These are phyloP conservation scores for Scorias spongiosa DNA, from an alignment of 2,329 filamentous ascomycete genomes.

Conservation along the genomic window DNA sequence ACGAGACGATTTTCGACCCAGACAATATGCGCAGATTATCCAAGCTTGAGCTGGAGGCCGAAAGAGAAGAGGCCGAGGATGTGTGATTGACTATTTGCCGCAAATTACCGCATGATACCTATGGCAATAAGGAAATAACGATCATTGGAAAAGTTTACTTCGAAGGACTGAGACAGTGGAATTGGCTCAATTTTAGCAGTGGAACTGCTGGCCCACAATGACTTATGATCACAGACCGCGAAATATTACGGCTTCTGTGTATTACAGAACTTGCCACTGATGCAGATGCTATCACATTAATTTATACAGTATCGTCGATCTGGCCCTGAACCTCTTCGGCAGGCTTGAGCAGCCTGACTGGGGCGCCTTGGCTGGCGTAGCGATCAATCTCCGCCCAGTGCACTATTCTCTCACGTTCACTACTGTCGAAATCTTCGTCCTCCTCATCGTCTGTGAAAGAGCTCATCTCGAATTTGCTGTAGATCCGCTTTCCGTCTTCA, in stretches of 20 bases:
- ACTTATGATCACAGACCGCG: no score
- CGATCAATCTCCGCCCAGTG: neutral
- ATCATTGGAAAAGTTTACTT: no score
- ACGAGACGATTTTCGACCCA: slow-evolving; percentile 62
- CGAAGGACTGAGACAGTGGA: no score
- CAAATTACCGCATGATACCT: no score
- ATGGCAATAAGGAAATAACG: no score
- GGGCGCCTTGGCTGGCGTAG: neutral
- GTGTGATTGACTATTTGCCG: neutral
- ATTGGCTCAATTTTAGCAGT: no score
- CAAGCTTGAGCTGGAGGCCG: slow-evolving; percentile 62
- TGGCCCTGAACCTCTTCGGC: no score
- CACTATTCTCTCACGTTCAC: neutral
- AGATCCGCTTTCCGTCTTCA: slow-evolving; percentile 56
- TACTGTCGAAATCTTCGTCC: slow-evolving; percentile 14
- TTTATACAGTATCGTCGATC: no score
- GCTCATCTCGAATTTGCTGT: slow-evolving; percentile 62
- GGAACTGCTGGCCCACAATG: no score
- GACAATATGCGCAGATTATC: slow-evolving; percentile 58
- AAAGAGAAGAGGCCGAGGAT: slow-evolving; percentile 32
- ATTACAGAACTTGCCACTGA: no score
- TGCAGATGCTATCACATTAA: no score
- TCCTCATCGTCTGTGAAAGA: slow-evolving; percentile 41
- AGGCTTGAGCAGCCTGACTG: neutral
- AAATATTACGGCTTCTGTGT: no score